A percentile compares a stretch with the other conserved stretches of the same genome.
These are phyloP conservation scores for Penicillium daleae DNA, from an alignment of 495 filamentous ascomycete species.

Conservation along the genomic window DNA sequence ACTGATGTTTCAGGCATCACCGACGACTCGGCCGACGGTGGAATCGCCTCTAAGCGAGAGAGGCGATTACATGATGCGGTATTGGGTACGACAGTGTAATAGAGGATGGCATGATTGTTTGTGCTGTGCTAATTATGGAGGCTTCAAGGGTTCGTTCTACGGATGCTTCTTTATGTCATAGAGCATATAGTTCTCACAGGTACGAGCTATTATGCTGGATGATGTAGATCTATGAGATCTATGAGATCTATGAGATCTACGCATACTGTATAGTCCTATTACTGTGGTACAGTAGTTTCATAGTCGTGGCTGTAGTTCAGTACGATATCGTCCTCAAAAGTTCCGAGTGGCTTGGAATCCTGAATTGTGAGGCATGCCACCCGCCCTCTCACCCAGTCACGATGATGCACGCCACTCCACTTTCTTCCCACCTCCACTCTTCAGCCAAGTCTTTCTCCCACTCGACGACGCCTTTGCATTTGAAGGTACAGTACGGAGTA, in stretches of 20 bases:
- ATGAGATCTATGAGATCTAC: too few relatives aligned
- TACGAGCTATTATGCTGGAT: neutral
- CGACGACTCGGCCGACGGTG: slow-evolving; percentile 1
- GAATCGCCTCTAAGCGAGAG: neutral
- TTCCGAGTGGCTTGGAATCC: neutral
- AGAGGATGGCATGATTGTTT: neutral
- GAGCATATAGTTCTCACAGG: neutral
- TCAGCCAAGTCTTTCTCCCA: neutral
- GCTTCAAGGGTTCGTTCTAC: neutral
- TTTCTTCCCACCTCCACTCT: neutral
- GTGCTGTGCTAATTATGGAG: neutral
- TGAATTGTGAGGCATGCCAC: neutral
- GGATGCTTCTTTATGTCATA: neutral
- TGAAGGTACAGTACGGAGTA: neutral
- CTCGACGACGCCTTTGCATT: neutral
- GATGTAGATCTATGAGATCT: too few relatives aligned
- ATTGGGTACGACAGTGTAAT: neutral
- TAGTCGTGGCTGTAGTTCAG: too few relatives aligned
- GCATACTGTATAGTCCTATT: too few relatives aligned
- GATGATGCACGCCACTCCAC: slow-evolving; percentile 14
- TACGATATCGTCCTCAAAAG: neutral
- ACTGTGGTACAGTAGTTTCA: too few relatives aligned
- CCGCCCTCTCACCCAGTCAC: slow-evolving; percentile 8
- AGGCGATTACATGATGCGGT: neutral
- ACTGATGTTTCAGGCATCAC: neutral